Base-by-base conservation (phyloP, 2,329 filamentous ascomycete genomes). In the Trichoderma sp. region DNA sequence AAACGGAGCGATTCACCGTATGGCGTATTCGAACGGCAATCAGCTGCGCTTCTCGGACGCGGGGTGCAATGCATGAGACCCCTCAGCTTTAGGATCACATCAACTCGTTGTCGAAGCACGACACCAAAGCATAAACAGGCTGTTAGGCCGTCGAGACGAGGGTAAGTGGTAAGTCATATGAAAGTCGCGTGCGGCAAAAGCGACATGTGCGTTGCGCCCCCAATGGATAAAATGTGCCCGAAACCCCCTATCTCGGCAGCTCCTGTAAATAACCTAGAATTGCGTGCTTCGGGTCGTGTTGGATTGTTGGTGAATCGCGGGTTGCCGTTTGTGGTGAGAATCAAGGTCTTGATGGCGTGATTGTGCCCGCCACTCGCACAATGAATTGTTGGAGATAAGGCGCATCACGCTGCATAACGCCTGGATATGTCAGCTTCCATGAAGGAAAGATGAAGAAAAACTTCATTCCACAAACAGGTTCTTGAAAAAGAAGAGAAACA, bases 301-400 rank as follows among this genome's bases (percentile, higher is more conserved):
- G 62, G 62, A 27, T 11, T 21, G n/a, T 74, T 53, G 45, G 38
- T 18, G 62, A 71, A 45, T 14, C 24, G 62, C 71, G 62, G 31
- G 27, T 24, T 71, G 62, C 71, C 29, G 62, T 66, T 59, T 50
- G 71, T 62, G 24, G 50, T 66, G 62, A 74, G n/a, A 14, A 38
- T 59, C 71, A 66, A 60, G 71, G 71, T 74, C 31, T 63, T 74
- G 71, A 74, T 74, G 33, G 71, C 71, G 71, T 74, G 71, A 74
- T 74, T 59, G 21, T 16, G 45, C n/a, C 71, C 71, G 33, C 62
- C 71, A 67, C 71, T 74, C 31, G 45, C 71, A 74, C 31, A 74
- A 74, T 74, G 71, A 60, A 66, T 56, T 18, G 33, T 7, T 41
- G 18, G n/a, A 64, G 71, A 74, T 74, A 74, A 74, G 62, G 41